phyloP scores from a whole-genome alignment of 83 land plant genomes.

The Thuja plicata region DNA sequence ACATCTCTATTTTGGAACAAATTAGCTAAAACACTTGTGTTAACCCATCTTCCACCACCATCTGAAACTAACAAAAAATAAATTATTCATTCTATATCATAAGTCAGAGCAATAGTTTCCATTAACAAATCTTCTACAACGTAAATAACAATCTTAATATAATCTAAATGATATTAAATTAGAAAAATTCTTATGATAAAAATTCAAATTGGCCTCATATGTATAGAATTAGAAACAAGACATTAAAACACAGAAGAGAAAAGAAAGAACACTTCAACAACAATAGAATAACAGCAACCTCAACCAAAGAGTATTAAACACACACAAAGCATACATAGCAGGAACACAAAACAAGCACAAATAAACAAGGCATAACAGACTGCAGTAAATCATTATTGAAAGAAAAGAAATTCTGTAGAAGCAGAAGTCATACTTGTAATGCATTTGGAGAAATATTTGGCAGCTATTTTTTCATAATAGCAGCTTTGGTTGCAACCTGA shows the following conservation, averaged over 20 bases:
- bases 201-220: no score
- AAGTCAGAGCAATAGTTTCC: not conserved
- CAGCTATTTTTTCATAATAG: constrained; percentile 62
- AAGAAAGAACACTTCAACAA: no score
- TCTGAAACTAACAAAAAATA: constrained; percentile 27
- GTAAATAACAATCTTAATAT: not conserved
- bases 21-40: constrained; percentile 65
- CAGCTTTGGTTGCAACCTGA: constrained; percentile 26
- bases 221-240: not conserved
- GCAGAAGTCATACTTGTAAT: constrained; percentile 28
- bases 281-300: not conserved
- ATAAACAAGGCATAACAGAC: not conserved
- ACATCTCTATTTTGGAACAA: constrained; percentile 17
- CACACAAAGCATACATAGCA: not conserved
- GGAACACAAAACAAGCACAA: not conserved
- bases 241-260: not conserved
- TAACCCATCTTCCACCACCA: constrained; percentile 51
- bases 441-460: constrained; percentile 37
- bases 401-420: not conserved
- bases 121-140: not conserved
- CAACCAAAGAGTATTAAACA: not conserved
- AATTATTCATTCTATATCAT: not conserved
- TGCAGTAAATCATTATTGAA: not conserved
- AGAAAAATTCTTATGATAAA: no score
- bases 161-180: not conserved